Evolutionary conservation across 1,139 yeast genomes (phyloP).

Genomic region (Yamadazyma aaseri): DNA sequence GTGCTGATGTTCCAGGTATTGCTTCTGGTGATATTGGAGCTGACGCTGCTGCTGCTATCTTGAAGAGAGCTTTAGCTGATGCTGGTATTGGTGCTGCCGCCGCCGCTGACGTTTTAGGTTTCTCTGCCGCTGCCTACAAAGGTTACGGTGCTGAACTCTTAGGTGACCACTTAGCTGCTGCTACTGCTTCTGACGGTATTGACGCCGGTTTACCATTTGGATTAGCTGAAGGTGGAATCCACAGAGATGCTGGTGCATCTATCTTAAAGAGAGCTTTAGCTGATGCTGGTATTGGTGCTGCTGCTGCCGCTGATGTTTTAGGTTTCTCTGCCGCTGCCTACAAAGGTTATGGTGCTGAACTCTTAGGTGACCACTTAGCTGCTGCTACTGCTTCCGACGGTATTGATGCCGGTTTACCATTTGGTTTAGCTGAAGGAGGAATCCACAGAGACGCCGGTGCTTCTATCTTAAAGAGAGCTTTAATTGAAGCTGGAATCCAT

Average conservation of each 20-base stretch:
- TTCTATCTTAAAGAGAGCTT: slow-evolving; percentile 14
- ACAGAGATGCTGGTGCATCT: slow-evolving; percentile 13
- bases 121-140: slow-evolving; percentile 11
- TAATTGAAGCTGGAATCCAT: slow-evolving; percentile 14
- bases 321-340: slow-evolving; percentile 10
- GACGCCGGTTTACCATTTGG: slow-evolving; percentile 11
- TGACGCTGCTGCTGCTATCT: slow-evolving; percentile 12
- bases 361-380: slow-evolving; percentile 13
- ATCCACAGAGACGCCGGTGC: slow-evolving; percentile 11
- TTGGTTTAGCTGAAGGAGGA: slow-evolving; percentile 11
- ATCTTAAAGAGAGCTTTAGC: slow-evolving; percentile 11
- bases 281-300: slow-evolving; percentile 16
- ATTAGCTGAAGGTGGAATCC: slow-evolving; percentile 10
- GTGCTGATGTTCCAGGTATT: slow-evolving; percentile 10
- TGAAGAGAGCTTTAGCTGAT: slow-evolving; percentile 12
- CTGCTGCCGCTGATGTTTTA: slow-evolving; percentile 11
- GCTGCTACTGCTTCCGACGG: slow-evolving; percentile 7
- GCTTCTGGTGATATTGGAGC: slow-evolving; percentile 9
- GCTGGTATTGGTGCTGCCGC: slow-evolving; percentile 12
- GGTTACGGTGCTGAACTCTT: slow-evolving; percentile 13
- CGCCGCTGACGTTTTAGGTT: slow-evolving; percentile 9
- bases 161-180: slow-evolving; percentile 15
- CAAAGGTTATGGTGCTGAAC: slow-evolving; percentile 10
- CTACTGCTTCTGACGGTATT: slow-evolving; percentile 12
- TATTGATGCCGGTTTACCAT: slow-evolving; percentile 3